Percentiles rank a stretch among this genome's conserved stretches.
Evolutionary conservation across 306 rosid genomes (phyloP).

Genomic region (Sechiopsis laciniata): DNA sequence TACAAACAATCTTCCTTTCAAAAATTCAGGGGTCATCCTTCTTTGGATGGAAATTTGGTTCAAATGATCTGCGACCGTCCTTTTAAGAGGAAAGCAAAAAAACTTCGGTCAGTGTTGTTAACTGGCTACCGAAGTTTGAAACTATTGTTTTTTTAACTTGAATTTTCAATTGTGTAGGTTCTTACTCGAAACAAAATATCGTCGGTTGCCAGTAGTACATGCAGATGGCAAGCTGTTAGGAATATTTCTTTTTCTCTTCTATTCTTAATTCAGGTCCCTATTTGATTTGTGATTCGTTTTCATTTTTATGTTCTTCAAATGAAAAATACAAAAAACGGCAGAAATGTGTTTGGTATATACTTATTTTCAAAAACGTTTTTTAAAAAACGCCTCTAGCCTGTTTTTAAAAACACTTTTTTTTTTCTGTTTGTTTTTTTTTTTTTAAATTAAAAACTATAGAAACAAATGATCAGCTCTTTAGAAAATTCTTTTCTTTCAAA

Average conservation of each 20-base stretch:
- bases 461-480: too few relatives aligned
- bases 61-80: not conserved
- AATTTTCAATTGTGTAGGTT: slow-evolving; percentile 37
- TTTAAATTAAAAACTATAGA: too few relatives aligned
- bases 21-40: not conserved
- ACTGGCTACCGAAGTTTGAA: not conserved
- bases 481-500: too few relatives aligned
- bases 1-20: not conserved
- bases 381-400: too few relatives aligned
- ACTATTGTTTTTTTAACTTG: not conserved
- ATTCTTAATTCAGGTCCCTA: not conserved
- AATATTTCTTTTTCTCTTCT: not conserved
- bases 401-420: too few relatives aligned
- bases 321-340: too few relatives aligned
- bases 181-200: slow-evolving; percentile 83
- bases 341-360: too few relatives aligned
- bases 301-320: too few relatives aligned
- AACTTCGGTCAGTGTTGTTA: not conserved
- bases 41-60: too few relatives aligned
- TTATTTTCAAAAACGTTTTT: too few relatives aligned
- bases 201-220: slow-evolving; percentile 80
- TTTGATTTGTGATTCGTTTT: too few relatives aligned
- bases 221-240: slow-evolving; percentile 73
- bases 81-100: not conserved
- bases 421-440: too few relatives aligned